phyloP scores from a whole-genome alignment of 495 filamentous ascomycete species.

The Astrocystis sublimbata region DNA sequence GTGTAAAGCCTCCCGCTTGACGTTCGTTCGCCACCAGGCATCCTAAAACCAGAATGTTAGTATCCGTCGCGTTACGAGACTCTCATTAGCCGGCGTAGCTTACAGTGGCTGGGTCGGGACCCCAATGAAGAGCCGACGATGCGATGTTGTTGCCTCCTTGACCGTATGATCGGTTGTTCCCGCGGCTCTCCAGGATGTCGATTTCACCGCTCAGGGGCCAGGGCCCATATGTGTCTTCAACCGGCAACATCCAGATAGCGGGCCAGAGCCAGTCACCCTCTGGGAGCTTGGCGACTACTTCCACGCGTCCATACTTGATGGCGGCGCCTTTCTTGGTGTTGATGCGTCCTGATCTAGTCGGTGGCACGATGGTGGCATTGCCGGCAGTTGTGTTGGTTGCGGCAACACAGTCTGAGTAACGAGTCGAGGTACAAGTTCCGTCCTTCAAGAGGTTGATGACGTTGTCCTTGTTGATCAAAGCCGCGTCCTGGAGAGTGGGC shows the following conservation, averaged over 20 bases:
- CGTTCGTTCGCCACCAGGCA: conserved; percentile 76
- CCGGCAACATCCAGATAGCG: conserved; percentile 89
- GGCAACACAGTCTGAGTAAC: conserved; percentile 59
- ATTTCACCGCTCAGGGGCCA: conserved; percentile 88
- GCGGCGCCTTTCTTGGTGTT: conserved; percentile 66
- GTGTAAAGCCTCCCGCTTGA: conserved; percentile 73
- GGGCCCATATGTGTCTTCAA: conserved; percentile 66
- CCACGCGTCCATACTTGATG: conserved; percentile 80
- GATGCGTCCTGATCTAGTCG: conserved; percentile 76
- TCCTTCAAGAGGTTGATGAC: conserved; percentile 65
- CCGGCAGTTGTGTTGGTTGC: conserved; percentile 64
- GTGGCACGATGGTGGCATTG: conserved; percentile 73
- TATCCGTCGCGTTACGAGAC: not conserved
- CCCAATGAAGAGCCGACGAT: conserved; percentile 82
- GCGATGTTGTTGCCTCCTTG: conserved; percentile 82
- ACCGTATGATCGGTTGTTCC: conserved; percentile 72
- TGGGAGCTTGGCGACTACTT: conserved; percentile 75
- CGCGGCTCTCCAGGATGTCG: conserved; percentile 76
- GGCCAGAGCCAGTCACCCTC: conserved; percentile 87
- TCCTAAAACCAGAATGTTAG: conserved; percentile 48
- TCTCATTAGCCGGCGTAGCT: not conserved
- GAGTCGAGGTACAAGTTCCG: conserved; percentile 63
- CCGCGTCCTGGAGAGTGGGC: conserved; percentile 71
- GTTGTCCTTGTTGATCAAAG: conserved; percentile 60
- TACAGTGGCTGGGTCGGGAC: conserved; percentile 54